A percentile compares a stretch with the other conserved stretches of the same genome.
Evolutionary conservation across 1,284 basidiomycete genomes (phyloP).

Genomic region (Sanghuangporus baumii): DNA sequence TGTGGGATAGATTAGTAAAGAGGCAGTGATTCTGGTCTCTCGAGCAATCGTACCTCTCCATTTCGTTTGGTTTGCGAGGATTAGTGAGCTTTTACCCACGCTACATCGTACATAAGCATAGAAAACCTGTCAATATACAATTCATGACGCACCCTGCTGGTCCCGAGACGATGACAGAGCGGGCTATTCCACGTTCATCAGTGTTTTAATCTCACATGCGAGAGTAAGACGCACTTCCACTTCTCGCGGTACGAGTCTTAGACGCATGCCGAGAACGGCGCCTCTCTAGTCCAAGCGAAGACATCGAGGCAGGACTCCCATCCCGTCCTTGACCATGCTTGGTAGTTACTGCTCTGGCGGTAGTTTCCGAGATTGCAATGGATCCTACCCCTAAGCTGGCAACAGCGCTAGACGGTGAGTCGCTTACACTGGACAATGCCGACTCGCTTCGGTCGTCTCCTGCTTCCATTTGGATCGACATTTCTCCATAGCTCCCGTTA

Average conservation of each 20-base stretch:
- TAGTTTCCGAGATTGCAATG: not conserved
- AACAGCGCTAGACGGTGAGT: slow-evolving; percentile 21
- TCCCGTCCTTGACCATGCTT: not conserved
- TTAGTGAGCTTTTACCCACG: slow-evolving; percentile 66
- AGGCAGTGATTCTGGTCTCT: not conserved
- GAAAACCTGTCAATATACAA: not conserved
- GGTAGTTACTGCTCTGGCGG: not conserved
- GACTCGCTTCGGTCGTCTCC: slow-evolving; percentile 41
- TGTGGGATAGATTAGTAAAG: slow-evolving; percentile 22
- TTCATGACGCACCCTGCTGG: slow-evolving; percentile 44
- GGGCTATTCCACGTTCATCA: slow-evolving; percentile 29
- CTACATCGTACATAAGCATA: slow-evolving; percentile 28
- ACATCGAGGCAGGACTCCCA: not conserved
- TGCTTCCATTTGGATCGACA: slow-evolving; percentile 18
- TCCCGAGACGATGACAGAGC: slow-evolving; percentile 57
- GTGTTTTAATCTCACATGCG: not conserved
- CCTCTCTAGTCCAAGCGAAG: not conserved
- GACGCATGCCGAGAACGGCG: slow-evolving; percentile 8
- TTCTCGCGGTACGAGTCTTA: slow-evolving; percentile 3
- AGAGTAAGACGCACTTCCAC: not conserved
- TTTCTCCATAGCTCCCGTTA: slow-evolving; percentile 28
- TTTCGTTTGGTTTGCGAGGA: slow-evolving; percentile 61
- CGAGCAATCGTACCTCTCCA: slow-evolving; percentile 50
- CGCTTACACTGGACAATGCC: slow-evolving; percentile 37
- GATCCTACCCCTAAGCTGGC: not conserved